phyloP scores from a whole-genome alignment of 345 rosid species.

The Streptanthus diversifolius region DNA sequence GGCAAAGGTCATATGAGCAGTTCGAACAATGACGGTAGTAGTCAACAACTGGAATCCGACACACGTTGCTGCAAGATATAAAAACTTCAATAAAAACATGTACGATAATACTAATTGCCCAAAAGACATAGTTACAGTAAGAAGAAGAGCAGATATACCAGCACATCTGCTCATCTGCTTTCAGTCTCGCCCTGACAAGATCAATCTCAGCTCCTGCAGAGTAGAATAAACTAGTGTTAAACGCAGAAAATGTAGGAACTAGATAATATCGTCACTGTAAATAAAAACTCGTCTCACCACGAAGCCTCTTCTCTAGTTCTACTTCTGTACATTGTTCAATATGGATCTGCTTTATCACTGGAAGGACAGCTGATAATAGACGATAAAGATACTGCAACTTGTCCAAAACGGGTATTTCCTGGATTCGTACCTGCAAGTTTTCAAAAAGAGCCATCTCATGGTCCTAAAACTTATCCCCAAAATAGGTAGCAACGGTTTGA shows the following conservation, averaged over 20 bases:
- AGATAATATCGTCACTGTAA: background rate
- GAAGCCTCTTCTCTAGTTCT: conserved; percentile 76
- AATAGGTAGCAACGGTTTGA: background rate
- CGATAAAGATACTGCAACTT: conserved; percentile 76
- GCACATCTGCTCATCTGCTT: conserved; percentile 99
- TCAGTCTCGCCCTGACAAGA: conserved; percentile 75
- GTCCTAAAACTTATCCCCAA: background rate
- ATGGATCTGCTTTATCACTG: conserved; percentile 85
- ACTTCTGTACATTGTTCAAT: conserved; percentile 76
- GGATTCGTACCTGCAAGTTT: conserved; percentile 61
- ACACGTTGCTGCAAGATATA: conserved; percentile 71
- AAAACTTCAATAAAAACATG: conserved; percentile 12
- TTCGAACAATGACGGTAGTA: conserved; percentile 87
- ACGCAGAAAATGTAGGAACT: background rate
- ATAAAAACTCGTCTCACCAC: conserved; percentile 48
- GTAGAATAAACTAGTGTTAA: conserved; percentile 15
- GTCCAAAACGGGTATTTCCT: conserved; percentile 75
- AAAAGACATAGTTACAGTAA: background rate
- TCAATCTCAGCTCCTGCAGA: conserved; percentile 72
- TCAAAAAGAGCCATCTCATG: conserved; percentile 19
- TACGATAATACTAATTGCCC: background rate
- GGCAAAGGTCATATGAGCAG: conserved; percentile 83
- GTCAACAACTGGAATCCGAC: conserved; percentile 91
- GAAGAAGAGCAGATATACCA: conserved; percentile 50
- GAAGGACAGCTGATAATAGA: conserved; percentile 82